Percentiles rank a stretch among this genome's conserved stretches.
Conservation (phyloP, 106 monocot genomes). For the Xerophyta viscosa region DNA sequence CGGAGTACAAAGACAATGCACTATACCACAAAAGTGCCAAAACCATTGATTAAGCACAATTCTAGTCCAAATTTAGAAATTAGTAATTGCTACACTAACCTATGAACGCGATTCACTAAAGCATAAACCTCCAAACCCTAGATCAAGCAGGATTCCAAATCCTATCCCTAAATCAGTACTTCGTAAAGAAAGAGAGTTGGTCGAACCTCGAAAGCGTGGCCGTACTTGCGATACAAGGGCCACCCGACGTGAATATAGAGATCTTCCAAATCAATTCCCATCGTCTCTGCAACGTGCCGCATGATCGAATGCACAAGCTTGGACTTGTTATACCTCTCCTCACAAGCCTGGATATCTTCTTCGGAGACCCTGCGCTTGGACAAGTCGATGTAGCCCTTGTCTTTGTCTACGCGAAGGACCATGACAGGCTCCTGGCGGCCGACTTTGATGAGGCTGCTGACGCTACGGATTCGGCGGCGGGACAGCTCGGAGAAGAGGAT, state of each 20-base stretch:
- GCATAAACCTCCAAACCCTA: too few species aligned
- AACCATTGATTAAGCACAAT: too few species aligned
- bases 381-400: slow-evolving; percentile 96
- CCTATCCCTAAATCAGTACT: too few species aligned
- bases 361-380: slow-evolving; percentile 95
- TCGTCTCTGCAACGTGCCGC: slow-evolving; percentile 94
- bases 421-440: slow-evolving; percentile 95
- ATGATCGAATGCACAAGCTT: slow-evolving; percentile 98
- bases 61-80: too few species aligned
- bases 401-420: slow-evolving; percentile 84
- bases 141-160: too few species aligned
- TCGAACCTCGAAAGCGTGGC: slow-evolving; percentile 97
- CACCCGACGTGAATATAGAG: slow-evolving; percentile 76
- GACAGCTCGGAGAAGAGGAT: slow-evolving; percentile 97
- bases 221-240: slow-evolving; percentile 86
- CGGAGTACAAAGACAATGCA: too few species aligned
- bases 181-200: too few species aligned
- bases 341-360: slow-evolving; percentile 78
- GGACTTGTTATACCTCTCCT: slow-evolving; percentile 90
- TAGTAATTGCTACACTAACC: too few species aligned
- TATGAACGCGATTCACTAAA: too few species aligned
- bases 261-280: slow-evolving; percentile 69
- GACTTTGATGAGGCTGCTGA: slow-evolving; percentile 79
- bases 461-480: slow-evolving; percentile 93
- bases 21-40: too few species aligned